Evolutionary conservation across 2,329 filamentous ascomycete species (phyloP), one percentile per base, ranked within the genome.

Genomic region (Diaporthe capsici): DNA sequence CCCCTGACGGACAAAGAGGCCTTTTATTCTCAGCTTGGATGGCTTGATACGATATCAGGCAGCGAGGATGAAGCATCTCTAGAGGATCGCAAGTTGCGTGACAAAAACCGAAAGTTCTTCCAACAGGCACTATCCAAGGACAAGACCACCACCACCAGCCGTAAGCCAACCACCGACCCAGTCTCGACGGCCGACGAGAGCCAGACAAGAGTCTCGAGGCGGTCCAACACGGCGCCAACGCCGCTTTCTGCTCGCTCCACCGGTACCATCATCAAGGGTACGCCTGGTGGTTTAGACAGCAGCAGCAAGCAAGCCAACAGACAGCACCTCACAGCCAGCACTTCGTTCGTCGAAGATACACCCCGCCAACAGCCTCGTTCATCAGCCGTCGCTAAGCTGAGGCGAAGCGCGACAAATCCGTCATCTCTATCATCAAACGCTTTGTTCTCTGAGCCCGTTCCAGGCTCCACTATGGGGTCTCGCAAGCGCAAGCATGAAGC

Each of bases 401-500:
- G 76, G 34, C 80, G 82, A 60, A 83, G 80, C 71, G 79, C 79
- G 9, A 83, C 84, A 7, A 82, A 83, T 4, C 83, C 84, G 0
- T 51, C 81, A 2, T 79, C 82, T 12, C 73, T 74, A 5, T 9
- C 42, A n/a, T 31, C 58, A 28, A 76, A 78, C 9, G 73, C 77
- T 34, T 81, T 78, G 4, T 34, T 12, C 17, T 9, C 13, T 12
- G 61, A 67, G 13, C 77, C 74, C 20, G 79, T 79, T 10, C 75
- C 79, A 72, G 77, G n/a, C 42, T 75, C 78, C 39, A 79, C 78
- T 2, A 81, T 83, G 80, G 84, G 82, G 73, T 89, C 90, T 79
- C 84, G 87, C 55, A 91, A 90, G 80, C 82, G 85, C 72, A 80
- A 85, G 57, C 76, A 81, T 2, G 75, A 88, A 31, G 87, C 87